phyloP scores from a whole-genome alignment of 441 rosid genomes.

The Pelargonium cotyledonis region DNA sequence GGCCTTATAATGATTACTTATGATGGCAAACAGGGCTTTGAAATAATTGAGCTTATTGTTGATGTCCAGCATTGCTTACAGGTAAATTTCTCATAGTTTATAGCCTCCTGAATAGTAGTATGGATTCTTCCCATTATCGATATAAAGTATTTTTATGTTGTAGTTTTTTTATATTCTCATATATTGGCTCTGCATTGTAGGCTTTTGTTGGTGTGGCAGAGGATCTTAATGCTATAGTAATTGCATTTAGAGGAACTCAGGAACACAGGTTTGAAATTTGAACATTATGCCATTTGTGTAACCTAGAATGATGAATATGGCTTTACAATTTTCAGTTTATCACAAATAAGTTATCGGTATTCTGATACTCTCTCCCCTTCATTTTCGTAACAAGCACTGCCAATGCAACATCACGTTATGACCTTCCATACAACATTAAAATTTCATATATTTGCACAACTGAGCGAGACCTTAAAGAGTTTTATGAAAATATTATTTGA shows the following conservation, averaged over 20 bases:
- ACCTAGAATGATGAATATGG: not conserved
- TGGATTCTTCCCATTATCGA: not conserved
- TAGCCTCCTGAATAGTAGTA: slow-evolving; percentile 11
- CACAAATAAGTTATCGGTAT: not conserved
- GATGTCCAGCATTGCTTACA: slow-evolving; percentile 79
- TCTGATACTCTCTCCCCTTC: too few species aligned
- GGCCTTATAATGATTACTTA: slow-evolving; percentile 14
- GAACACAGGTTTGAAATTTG: slow-evolving; percentile 51
- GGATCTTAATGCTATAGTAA: slow-evolving; percentile 70
- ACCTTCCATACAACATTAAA: too few species aligned
- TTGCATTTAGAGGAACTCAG: slow-evolving; percentile 96
- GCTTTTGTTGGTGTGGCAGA: slow-evolving; percentile 87
- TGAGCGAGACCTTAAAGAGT: not conserved
- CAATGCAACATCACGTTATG: too few species aligned
- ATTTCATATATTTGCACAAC: not conserved
- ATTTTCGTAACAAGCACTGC: too few species aligned
- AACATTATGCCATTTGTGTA: not conserved
- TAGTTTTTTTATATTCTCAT: slow-evolving; percentile 10
- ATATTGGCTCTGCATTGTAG: slow-evolving; percentile 28
- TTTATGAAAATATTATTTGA: not conserved
- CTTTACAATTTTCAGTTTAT: not conserved
- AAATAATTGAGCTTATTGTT: slow-evolving; percentile 71
- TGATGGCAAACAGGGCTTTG: slow-evolving; percentile 57
- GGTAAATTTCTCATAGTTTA: slow-evolving; percentile 31
- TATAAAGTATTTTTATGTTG: not conserved